Evolutionary conservation across 2,329 filamentous ascomycete species (phyloP).

Genomic region (Talaromyces sp.): DNA sequence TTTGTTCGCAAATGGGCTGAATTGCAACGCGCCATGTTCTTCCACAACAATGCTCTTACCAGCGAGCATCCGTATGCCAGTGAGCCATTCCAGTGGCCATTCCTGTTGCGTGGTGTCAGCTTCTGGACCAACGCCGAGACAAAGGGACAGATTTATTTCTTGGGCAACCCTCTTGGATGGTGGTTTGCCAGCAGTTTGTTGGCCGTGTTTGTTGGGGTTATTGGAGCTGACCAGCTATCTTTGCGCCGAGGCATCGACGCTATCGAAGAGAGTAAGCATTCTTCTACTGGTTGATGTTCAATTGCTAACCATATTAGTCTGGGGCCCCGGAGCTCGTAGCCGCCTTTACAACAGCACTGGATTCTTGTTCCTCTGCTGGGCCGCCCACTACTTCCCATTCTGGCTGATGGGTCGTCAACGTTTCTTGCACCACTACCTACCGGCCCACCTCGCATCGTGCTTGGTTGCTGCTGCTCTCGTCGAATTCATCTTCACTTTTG

Average conservation of each 20-base stretch:
- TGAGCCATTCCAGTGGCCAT: conserved; percentile 95
- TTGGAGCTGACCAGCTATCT: conserved; percentile 89
- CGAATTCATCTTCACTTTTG: conserved; percentile 93
- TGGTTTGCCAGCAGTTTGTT: conserved; percentile 91
- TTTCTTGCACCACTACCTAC: conserved; percentile 96
- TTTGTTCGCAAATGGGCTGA: conserved; percentile 96
- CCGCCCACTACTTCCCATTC: conserved; percentile 95
- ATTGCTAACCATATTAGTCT: conserved; percentile 30
- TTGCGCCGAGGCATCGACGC: conserved; percentile 90
- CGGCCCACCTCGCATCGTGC: conserved; percentile 84
- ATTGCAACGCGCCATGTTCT: conserved; percentile 97
- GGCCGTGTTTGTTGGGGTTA: conserved; percentile 87
- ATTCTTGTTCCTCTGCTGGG: conserved; percentile 98
- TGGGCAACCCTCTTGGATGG: conserved; percentile 96
- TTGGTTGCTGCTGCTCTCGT: conserved; percentile 87
- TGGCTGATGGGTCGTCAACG: conserved; percentile 97
- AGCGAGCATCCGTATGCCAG: conserved; percentile 96
- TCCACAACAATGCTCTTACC: conserved; percentile 97
- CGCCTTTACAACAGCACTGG: conserved; percentile 97
- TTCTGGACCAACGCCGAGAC: conserved; percentile 99
- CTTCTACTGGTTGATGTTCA: not conserved
- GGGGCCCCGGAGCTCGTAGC: conserved; percentile 71
- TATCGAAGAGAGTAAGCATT: conserved; percentile 79
- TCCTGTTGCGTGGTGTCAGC: conserved; percentile 92
- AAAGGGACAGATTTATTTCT: conserved; percentile 95